Percentiles rank a stretch among this genome's conserved stretches.
phyloP scores from a whole-genome alignment of 2,329 filamentous ascomycete genomes.

The Apiospora marii region DNA sequence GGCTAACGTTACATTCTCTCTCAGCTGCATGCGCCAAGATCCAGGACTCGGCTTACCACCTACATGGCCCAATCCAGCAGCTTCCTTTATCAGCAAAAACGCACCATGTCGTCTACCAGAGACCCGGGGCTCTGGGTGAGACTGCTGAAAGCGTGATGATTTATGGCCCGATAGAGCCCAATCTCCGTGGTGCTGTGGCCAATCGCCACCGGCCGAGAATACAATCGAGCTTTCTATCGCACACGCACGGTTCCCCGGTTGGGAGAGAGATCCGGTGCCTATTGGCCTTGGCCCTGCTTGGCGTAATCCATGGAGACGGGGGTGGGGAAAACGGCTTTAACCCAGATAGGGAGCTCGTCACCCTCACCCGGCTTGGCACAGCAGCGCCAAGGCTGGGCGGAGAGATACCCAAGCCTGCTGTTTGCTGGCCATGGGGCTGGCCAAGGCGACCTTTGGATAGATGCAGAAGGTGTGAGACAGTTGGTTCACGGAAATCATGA shows the following conservation, averaged over 20 bases:
- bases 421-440: neutral
- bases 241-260: constrained; percentile 14
- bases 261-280: constrained; percentile 1
- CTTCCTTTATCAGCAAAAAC: neutral
- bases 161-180: neutral
- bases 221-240: neutral
- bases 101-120: neutral
- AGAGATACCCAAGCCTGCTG: constrained; percentile 13
- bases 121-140: constrained; percentile 1
- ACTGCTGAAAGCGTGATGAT: neutral
- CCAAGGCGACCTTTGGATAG: neutral
- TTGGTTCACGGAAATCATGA: neutral
- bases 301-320: neutral
- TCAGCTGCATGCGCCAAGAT: constrained; percentile 13
- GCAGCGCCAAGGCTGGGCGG: constrained; percentile 10
- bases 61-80: neutral
- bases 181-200: neutral
- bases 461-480: constrained; percentile 18
- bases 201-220: neutral
- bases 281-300: neutral
- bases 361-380: constrained; percentile 7
- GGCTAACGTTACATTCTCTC: neutral
- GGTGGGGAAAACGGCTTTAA: neutral
- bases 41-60: neutral
- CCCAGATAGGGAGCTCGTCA: constrained; percentile 11